These are phyloP conservation scores for Nakazawaea ernobii DNA, from an alignment of 805 yeast species.

Conservation along the genomic window DNA sequence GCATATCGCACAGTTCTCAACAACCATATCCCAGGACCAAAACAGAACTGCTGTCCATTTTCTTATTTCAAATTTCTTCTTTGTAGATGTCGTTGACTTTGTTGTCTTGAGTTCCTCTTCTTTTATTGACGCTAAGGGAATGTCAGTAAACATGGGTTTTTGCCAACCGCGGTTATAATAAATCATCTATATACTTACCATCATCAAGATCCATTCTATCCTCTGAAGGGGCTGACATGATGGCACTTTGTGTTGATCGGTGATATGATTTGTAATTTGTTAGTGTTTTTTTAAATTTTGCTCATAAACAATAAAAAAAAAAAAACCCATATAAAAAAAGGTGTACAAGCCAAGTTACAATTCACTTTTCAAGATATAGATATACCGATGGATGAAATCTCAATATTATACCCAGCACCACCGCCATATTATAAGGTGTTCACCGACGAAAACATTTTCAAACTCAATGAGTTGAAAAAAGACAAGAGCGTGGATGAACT, in stretches of 20 bases:
- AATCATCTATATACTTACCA: not conserved
- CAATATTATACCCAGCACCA: slow-evolving; percentile 91
- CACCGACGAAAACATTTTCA: slow-evolving; percentile 59
- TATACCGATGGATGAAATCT: slow-evolving; percentile 28
- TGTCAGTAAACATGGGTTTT: not conserved
- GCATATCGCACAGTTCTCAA: slow-evolving; percentile 97
- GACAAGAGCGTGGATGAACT: slow-evolving; percentile 18
- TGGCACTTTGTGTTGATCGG: not conserved
- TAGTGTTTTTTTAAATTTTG: not conserved
- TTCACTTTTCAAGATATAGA: slow-evolving; percentile 26
- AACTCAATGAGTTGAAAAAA: slow-evolving; percentile 26
- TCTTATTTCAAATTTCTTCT: slow-evolving; percentile 84
- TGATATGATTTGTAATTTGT: not conserved
- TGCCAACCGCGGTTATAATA: not conserved
- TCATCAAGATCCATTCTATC: slow-evolving; percentile 8
- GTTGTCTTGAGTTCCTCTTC: not conserved
- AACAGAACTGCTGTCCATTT: slow-evolving; percentile 99
- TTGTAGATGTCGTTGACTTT: slow-evolving; percentile 16
- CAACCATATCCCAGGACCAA: slow-evolving; percentile 98
- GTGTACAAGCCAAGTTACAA: slow-evolving; percentile 13
- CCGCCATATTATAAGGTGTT: slow-evolving; percentile 77
- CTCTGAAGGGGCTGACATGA: slow-evolving; percentile 1
- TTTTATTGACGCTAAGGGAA: not conserved
- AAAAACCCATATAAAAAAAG: not conserved
- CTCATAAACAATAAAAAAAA: not conserved